Conservation (phyloP, 495 filamentous ascomycete species). For the Annulohypoxylon nitens region DNA sequence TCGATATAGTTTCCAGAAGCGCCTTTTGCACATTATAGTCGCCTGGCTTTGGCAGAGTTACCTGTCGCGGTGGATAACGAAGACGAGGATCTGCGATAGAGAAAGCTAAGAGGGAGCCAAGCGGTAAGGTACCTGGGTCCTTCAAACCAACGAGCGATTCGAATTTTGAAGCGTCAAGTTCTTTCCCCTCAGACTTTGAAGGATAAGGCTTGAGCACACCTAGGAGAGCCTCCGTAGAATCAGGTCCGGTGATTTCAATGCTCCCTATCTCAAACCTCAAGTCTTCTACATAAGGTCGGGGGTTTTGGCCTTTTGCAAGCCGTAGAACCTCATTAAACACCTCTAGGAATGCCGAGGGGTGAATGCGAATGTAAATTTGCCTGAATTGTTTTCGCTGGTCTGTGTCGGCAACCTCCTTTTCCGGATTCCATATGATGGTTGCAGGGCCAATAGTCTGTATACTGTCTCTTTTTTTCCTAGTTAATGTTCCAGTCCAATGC, state of each 20-base stretch:
- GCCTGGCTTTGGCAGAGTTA: conserved; percentile 59
- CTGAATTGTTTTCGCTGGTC: conserved; percentile 61
- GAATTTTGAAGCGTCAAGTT: conserved; percentile 70
- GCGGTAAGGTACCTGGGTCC: conserved; percentile 81
- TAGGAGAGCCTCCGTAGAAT: conserved; percentile 83
- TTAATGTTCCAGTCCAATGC: conserved; percentile 74
- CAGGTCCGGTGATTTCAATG: conserved; percentile 88
- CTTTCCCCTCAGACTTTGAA: conserved; percentile 41
- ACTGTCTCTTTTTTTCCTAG: conserved; percentile 67
- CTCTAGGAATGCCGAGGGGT: conserved; percentile 90
- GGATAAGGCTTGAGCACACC: conserved; percentile 73
- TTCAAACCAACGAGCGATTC: conserved; percentile 74
- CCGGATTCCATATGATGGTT: conserved; percentile 76
- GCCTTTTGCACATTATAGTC: conserved; percentile 63
- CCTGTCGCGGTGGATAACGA: conserved; percentile 71
- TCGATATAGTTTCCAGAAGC: conserved; percentile 67
- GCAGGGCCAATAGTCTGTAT: conserved; percentile 78
- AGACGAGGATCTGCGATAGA: conserved; percentile 83
- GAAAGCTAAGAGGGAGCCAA: conserved; percentile 79
- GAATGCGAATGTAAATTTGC: conserved; percentile 79
- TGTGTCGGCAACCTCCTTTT: conserved; percentile 33
- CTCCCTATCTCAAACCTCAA: conserved; percentile 94
- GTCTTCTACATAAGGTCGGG: conserved; percentile 84
- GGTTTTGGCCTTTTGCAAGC: conserved; percentile 76
- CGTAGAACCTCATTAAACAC: conserved; percentile 82